A percentile compares a stretch with the other conserved stretches of the same genome.
Conservation (phyloP, 2,329 filamentous ascomycete genomes). For the Torrubiella hemipterigena region DNA sequence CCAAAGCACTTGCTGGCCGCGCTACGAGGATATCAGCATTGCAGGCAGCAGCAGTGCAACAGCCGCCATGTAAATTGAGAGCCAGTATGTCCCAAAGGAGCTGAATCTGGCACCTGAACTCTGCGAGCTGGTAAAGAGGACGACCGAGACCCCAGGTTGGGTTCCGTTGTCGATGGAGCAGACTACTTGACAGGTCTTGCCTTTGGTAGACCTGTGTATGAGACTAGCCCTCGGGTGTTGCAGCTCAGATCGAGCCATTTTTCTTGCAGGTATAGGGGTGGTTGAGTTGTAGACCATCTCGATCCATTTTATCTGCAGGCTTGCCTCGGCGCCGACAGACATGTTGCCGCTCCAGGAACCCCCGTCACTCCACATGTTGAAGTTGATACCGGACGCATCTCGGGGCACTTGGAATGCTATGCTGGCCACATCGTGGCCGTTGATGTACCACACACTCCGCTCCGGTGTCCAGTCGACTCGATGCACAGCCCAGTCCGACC, state of each 20-base stretch:
- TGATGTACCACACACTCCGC: constrained; percentile 42
- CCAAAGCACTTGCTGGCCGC: too few species aligned
- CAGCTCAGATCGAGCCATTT: too few species aligned
- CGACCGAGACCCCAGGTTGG: too few species aligned
- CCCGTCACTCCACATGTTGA: constrained; percentile 52
- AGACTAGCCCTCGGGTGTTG: too few species aligned
- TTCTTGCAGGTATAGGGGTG: constrained; percentile 14
- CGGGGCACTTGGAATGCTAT: constrained; percentile 44
- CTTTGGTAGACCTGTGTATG: neutral
- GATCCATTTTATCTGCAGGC: constrained; percentile 50
- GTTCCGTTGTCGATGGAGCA: neutral
- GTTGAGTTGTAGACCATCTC: constrained; percentile 44
- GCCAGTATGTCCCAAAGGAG: too few species aligned
- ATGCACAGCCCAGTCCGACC: constrained; percentile 46
- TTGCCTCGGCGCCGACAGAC: constrained; percentile 34
- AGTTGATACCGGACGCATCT: constrained; percentile 36
- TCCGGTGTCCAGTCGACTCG: constrained; percentile 47
- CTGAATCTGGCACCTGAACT: too few species aligned
- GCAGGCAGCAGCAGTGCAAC: too few species aligned
- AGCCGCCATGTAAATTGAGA: too few species aligned
- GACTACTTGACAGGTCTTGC: neutral
- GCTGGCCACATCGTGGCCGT: constrained; percentile 35
- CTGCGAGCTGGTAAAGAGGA: too few species aligned
- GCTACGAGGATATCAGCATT: too few species aligned
- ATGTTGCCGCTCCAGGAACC: constrained; percentile 49